Conservation (phyloP, 2,329 filamentous ascomycete genomes). For the Diaporthe sp. region DNA sequence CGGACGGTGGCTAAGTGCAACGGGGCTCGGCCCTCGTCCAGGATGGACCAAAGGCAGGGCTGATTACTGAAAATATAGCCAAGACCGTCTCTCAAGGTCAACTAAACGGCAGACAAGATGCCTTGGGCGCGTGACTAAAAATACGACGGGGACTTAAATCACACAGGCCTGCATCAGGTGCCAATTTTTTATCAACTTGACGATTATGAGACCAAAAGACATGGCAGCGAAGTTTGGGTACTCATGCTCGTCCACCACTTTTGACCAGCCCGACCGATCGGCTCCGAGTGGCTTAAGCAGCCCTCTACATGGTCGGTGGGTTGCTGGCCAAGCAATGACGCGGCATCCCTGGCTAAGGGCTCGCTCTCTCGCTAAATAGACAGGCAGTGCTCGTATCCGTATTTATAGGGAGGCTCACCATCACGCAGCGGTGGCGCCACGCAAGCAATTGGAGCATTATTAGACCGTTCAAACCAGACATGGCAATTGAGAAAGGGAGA, state of each 20-base stretch:
- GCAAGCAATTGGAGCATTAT: not conserved
- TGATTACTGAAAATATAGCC: not conserved
- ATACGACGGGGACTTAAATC: not conserved
- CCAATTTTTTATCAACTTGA: not conserved
- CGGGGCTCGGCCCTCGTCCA: not conserved
- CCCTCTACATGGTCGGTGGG: not conserved
- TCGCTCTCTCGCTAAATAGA: not conserved
- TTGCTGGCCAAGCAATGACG: not conserved
- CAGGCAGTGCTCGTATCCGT: constrained; percentile 9
- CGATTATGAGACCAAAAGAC: not conserved
- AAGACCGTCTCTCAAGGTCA: not conserved
- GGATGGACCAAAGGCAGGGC: not conserved
- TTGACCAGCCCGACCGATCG: not conserved
- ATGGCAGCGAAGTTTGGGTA: not conserved
- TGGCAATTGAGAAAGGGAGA: not conserved
- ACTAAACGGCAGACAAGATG: not conserved
- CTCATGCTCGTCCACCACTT: not conserved
- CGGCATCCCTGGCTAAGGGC: not conserved
- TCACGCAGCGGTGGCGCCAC: not conserved
- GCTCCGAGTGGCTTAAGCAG: constrained; percentile 17
- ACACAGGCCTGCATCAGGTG: not conserved
- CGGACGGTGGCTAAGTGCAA: not conserved
- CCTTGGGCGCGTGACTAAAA: not conserved
- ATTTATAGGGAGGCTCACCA: not conserved
- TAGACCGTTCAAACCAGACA: not conserved